Percentiles rank a stretch among this genome's conserved stretches.
Evolutionary conservation across 228 moss, liverwort and hornwort species (phyloP).

Genomic region (Sphagnum fallax): DNA sequence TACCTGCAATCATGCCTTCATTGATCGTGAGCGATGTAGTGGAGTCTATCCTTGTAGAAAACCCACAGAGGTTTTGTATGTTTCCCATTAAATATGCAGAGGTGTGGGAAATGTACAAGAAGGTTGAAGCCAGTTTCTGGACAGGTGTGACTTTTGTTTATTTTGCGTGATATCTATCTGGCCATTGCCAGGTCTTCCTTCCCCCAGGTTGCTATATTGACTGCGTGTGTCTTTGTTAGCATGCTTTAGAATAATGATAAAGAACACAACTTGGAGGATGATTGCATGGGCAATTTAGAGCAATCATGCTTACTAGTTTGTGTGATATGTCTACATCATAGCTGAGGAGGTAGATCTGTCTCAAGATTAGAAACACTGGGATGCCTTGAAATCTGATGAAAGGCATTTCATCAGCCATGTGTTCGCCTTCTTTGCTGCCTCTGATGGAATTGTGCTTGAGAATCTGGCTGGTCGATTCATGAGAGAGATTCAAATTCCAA

Average conservation of each 20-base stretch:
- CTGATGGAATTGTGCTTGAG: constrained; percentile 95
- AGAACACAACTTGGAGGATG: no score
- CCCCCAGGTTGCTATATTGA: background rate
- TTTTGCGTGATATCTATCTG: background rate
- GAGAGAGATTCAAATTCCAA: constrained; percentile 94
- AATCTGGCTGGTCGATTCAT: constrained; percentile 88
- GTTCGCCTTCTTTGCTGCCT: constrained; percentile 89
- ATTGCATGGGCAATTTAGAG: no score
- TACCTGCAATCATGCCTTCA: constrained; percentile 7
- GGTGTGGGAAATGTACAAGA: constrained; percentile 99
- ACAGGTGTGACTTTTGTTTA: constrained; percentile 21
- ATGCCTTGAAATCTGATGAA: constrained; percentile 52
- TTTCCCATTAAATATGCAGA: constrained; percentile 77
- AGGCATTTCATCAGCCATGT: constrained; percentile 92
- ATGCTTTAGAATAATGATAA: background rate
- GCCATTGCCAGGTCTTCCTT: background rate
- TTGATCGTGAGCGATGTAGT: constrained; percentile 4
- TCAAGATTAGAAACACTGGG: constrained; percentile 78
- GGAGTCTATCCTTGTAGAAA: constrained; percentile 75
- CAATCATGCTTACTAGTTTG: background rate
- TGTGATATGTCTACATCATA: constrained; percentile 12
- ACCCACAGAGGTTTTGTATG: constrained; percentile 78
- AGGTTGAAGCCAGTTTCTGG: constrained; percentile 79
- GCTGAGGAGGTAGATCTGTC: constrained; percentile 93
- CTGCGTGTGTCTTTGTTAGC: no score